Conservation (phyloP, 768 basidiomycete genomes). For the Kwoniella sp. region DNA sequence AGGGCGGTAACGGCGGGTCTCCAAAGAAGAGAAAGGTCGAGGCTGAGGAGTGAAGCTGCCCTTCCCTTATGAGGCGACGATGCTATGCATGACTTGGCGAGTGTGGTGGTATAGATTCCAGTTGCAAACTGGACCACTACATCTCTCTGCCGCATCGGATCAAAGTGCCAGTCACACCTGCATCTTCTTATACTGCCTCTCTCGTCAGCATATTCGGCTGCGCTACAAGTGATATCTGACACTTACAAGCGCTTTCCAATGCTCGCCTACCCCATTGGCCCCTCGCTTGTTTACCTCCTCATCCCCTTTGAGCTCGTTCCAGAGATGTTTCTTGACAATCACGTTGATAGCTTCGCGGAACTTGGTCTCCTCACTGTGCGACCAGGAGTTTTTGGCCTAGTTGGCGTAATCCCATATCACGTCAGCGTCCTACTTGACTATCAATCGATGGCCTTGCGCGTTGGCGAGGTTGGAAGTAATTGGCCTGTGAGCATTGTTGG, state of each 20-base stretch:
- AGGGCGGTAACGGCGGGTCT: background rate
- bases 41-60: background rate
- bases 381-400: slow-evolving; percentile 14
- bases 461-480: too few species aligned
- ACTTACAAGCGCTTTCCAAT: slow-evolving; percentile 21
- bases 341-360: slow-evolving; percentile 14
- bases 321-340: slow-evolving; percentile 16
- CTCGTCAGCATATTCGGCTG: background rate
- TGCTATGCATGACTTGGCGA: background rate
- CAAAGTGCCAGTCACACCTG: background rate
- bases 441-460: too few species aligned
- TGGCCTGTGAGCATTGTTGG: too few species aligned
- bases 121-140: background rate
- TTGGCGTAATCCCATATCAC: too few species aligned
- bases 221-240: background rate
- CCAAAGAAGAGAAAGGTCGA: slow-evolving; percentile 14
- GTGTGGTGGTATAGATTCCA: background rate
- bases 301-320: slow-evolving; percentile 17
- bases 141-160: background rate
- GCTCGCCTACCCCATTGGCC: slow-evolving; percentile 11
- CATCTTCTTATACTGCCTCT: slow-evolving; percentile 5
- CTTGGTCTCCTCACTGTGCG: slow-evolving; percentile 4
- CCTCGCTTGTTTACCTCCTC: slow-evolving; percentile 9
- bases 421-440: too few species aligned
- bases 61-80: too few species aligned